Conservation (phyloP, 768 basidiomycete genomes). For the Agaricus bisporus region DNA sequence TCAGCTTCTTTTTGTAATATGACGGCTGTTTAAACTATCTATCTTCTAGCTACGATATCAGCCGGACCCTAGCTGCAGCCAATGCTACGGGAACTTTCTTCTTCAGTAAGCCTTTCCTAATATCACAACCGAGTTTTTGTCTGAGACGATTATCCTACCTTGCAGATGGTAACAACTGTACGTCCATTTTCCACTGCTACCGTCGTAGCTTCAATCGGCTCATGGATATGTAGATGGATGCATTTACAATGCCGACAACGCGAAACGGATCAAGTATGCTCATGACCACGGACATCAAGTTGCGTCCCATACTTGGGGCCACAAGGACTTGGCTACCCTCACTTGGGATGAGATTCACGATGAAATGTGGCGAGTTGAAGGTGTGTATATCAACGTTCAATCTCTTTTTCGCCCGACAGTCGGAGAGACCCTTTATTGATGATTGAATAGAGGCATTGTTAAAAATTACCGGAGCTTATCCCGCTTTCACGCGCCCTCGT, state of each 20-base stretch:
- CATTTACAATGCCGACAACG: constrained; percentile 23
- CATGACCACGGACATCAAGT: constrained; percentile 33
- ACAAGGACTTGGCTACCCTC: constrained; percentile 24
- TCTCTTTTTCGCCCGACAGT: not conserved
- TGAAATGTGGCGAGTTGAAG: constrained; percentile 23
- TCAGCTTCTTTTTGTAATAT: not conserved
- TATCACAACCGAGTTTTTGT: not conserved
- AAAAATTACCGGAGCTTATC: constrained; percentile 29
- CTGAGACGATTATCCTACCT: too few species aligned
- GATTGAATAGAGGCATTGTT: constrained; percentile 26
- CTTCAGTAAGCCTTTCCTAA: constrained; percentile 25
- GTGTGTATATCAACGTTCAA: constrained; percentile 8
- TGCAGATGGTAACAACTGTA: constrained; percentile 23
- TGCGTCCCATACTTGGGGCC: constrained; percentile 36
- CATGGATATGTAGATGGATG: constrained; percentile 18
- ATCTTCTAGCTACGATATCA: constrained; percentile 26
- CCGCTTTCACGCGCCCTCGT: constrained; percentile 38
- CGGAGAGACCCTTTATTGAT: not conserved
- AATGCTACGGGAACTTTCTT: constrained; percentile 38
- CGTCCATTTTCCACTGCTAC: not conserved
- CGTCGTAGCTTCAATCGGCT: too few species aligned
- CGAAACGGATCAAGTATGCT: constrained; percentile 24
- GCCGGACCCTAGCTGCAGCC: constrained; percentile 23
- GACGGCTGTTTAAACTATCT: not conserved
- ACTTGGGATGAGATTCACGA: constrained; percentile 22